Conservation (phyloP, 345 rosid genomes). For the Camelina neglecta region DNA sequence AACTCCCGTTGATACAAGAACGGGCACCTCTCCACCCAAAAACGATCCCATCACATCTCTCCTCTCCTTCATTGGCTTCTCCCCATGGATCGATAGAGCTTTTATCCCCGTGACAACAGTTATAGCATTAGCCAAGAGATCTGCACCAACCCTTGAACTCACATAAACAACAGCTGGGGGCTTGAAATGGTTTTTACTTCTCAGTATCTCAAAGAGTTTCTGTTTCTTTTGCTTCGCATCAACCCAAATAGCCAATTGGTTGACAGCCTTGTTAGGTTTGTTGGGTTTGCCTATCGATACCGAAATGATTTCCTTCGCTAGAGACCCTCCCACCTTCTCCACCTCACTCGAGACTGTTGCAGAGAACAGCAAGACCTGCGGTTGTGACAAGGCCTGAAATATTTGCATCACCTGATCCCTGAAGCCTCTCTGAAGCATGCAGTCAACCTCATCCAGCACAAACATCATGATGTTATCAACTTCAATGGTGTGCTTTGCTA, state of each 20-base stretch:
- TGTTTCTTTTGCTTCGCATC: constrained; percentile 91
- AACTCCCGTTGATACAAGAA: constrained; percentile 84
- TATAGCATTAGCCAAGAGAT: constrained; percentile 82
- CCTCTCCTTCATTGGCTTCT: constrained; percentile 91
- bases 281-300: constrained; percentile 70
- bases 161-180: constrained; percentile 86
- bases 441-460: constrained; percentile 91
- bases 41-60: constrained; percentile 73
- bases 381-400: constrained; percentile 68
- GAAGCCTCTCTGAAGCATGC: constrained; percentile 92
- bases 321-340: constrained; percentile 66
- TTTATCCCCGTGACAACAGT: constrained; percentile 70
- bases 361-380: constrained; percentile 83
- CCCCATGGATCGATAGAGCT: constrained; percentile 85
- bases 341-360: constrained; percentile 77
- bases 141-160: constrained; percentile 89
- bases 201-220: constrained; percentile 85
- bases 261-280: constrained; percentile 72
- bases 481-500: constrained; percentile 67
- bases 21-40: constrained; percentile 73
- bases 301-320: constrained; percentile 51
- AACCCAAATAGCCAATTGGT: constrained; percentile 88
- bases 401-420: constrained; percentile 91
- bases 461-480: constrained; percentile 56
- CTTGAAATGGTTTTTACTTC: constrained; percentile 72